phyloP scores from a whole-genome alignment of 1,139 yeast genomes.

The Saccharomycopsis hybrid region DNA sequence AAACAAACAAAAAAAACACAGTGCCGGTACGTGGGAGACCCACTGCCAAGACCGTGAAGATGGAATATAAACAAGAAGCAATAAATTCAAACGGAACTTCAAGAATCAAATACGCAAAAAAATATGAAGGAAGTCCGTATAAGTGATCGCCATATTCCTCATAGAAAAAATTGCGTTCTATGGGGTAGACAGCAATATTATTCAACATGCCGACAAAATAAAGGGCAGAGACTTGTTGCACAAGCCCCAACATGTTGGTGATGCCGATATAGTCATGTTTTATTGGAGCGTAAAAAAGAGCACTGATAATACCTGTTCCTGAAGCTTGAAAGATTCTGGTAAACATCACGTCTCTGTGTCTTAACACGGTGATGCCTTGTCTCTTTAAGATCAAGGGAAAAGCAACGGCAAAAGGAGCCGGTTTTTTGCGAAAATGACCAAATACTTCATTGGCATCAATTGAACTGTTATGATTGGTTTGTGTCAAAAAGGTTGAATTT shows the following conservation, averaged over 20 bases:
- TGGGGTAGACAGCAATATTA: slow-evolving; percentile 68
- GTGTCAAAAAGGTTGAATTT: background rate
- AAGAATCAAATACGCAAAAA: slow-evolving; percentile 53
- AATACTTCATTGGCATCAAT: slow-evolving; percentile 20
- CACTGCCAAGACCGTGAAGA: slow-evolving; percentile 58
- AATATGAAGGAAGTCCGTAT: slow-evolving; percentile 63
- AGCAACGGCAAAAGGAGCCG: slow-evolving; percentile 33
- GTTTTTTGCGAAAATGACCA: slow-evolving; percentile 23
- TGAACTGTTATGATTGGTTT: background rate
- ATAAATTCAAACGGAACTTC: slow-evolving; percentile 72
- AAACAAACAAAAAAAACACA: slow-evolving; percentile 62
- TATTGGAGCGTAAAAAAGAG: slow-evolving; percentile 69
- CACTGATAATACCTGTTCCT: slow-evolving; percentile 58
- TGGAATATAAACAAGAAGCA: slow-evolving; percentile 52
- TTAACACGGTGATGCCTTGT: slow-evolving; percentile 44
- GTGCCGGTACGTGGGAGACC: slow-evolving; percentile 67
- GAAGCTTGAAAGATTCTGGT: slow-evolving; percentile 65
- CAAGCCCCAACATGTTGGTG: slow-evolving; percentile 61
- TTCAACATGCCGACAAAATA: slow-evolving; percentile 78
- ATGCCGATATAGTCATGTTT: slow-evolving; percentile 53
- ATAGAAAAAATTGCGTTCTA: slow-evolving; percentile 67
- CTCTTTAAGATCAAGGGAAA: slow-evolving; percentile 38
- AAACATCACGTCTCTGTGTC: slow-evolving; percentile 56
- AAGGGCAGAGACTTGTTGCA: slow-evolving; percentile 66
- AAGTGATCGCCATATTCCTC: slow-evolving; percentile 73